phyloP scores from a whole-genome alignment of 2,329 filamentous ascomycete species.

The Thelonectria discophora region DNA sequence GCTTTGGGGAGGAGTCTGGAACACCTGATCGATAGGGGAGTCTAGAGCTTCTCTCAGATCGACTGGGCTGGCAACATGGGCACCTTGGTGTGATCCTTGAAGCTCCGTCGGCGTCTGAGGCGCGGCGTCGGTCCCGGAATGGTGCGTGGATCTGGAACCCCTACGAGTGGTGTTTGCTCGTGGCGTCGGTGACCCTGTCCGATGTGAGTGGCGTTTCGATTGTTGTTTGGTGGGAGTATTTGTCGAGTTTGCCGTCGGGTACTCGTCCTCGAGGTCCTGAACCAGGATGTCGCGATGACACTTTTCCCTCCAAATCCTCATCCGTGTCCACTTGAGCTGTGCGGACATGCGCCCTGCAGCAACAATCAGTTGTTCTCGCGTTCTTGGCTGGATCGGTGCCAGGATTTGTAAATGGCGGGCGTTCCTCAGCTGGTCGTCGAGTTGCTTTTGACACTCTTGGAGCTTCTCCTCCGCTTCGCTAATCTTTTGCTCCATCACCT shows the following conservation, averaged over 20 bases:
- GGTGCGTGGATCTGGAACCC: conserved; percentile 43
- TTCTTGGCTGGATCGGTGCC: conserved; percentile 90
- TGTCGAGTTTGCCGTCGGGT: conserved; percentile 30
- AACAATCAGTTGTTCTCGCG: conserved; percentile 84
- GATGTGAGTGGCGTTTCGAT: conserved; percentile 34
- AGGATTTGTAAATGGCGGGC: conserved; percentile 89
- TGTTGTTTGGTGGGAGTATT: conserved; percentile 42
- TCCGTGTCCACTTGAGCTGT: conserved; percentile 91
- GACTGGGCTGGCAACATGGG: conserved; percentile 31
- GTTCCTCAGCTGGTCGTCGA: conserved; percentile 86
- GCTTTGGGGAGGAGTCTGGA: conserved; percentile 45
- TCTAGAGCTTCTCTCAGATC: conserved; percentile 35
- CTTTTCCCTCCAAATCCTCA: conserved; percentile 91
- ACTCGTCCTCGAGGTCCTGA: conserved; percentile 85
- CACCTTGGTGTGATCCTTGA: conserved; percentile 26
- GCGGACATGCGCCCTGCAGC: conserved; percentile 86
- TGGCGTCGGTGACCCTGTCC: conserved; percentile 42
- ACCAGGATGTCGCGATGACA: conserved; percentile 90
- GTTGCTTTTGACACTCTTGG: conserved; percentile 73
- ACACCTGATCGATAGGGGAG: conserved; percentile 43
- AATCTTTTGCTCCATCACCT: conserved; percentile 86
- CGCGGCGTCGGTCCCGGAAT: conserved; percentile 38
- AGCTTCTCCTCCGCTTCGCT: conserved; percentile 84
- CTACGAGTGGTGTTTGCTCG: conserved; percentile 34
- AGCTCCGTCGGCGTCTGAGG: conserved; percentile 42